phyloP scores from a whole-genome alignment of 1,284 basidiomycete species.

The Ustilago shanxiensis region DNA sequence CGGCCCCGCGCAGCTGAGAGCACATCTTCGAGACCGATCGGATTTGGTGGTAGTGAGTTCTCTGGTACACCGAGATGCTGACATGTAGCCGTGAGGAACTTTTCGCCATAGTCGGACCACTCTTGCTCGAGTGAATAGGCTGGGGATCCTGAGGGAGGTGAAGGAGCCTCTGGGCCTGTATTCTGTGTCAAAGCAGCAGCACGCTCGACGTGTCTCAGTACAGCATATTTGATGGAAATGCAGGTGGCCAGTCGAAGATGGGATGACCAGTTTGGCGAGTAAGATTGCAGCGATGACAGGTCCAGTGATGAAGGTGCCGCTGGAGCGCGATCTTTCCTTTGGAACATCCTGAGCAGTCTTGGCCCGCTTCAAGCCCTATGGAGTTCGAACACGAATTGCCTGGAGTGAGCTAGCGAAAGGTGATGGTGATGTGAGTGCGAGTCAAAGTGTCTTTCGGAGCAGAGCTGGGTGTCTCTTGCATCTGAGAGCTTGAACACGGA shows the following conservation, averaged over 20 bases:
- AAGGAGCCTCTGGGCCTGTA: background rate
- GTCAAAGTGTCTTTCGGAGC: too few species aligned
- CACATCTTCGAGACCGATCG: slow-evolving; percentile 56
- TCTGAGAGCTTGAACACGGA: background rate
- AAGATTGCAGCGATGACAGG: slow-evolving; percentile 55
- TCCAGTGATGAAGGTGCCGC: slow-evolving; percentile 38
- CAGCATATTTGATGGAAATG: slow-evolving; percentile 63
- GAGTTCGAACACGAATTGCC: too few species aligned
- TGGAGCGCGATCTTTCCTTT: slow-evolving; percentile 16
- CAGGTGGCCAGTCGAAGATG: slow-evolving; percentile 56
- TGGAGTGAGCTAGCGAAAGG: too few species aligned
- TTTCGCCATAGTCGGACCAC: slow-evolving; percentile 56
- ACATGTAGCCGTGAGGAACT: slow-evolving; percentile 64
- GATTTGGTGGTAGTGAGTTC: slow-evolving; percentile 53
- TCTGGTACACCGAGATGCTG: slow-evolving; percentile 61
- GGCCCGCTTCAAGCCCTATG: background rate
- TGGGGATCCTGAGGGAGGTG: background rate
- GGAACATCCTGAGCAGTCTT: slow-evolving; percentile 23
- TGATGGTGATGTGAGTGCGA: too few species aligned
- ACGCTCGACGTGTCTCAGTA: slow-evolving; percentile 42
- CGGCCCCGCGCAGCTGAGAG: slow-evolving; percentile 45
- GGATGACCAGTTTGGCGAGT: slow-evolving; percentile 59
- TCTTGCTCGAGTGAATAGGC: slow-evolving; percentile 24
- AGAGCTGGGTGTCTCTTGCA: too few species aligned
- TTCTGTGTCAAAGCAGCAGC: slow-evolving; percentile 21